Conservation (phyloP, 73 alveolate species). For the Paramecium octaurelia region DNA sequence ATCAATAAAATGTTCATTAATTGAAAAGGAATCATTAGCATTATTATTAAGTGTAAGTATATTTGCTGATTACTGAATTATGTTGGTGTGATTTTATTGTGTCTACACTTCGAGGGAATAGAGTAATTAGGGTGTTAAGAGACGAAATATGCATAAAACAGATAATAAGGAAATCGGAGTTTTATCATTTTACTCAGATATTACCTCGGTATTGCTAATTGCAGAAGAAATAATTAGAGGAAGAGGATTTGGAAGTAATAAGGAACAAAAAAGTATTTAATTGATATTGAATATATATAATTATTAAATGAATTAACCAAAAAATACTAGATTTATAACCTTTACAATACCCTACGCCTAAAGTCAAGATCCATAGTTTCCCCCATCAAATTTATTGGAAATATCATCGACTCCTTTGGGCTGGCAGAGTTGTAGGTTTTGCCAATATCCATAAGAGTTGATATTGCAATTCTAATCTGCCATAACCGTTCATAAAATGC, state of each 20-base stretch:
- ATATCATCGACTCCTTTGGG: slow-evolving; percentile 38
- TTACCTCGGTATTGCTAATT: not conserved
- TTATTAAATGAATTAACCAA: slow-evolving; percentile 3
- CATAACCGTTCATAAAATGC: slow-evolving; percentile 32
- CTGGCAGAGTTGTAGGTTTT: slow-evolving; percentile 65
- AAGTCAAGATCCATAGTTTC: slow-evolving; percentile 18
- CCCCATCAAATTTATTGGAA: slow-evolving; percentile 27
- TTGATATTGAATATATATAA: not conserved
- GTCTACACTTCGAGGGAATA: not conserved
- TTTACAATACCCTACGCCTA: not conserved
- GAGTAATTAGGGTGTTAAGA: not conserved
- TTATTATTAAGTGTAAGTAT: not conserved
- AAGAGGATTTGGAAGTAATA: not conserved
- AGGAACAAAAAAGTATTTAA: not conserved
- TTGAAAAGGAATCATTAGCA: not conserved
- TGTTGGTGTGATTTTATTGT: not conserved
- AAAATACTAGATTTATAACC: not conserved
- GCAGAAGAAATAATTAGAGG: not conserved
- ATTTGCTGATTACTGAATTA: not conserved
- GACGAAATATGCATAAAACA: not conserved
- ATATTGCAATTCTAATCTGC: slow-evolving; percentile 56
- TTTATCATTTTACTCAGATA: not conserved
- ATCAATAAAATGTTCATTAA: not conserved
- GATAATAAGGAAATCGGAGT: not conserved
- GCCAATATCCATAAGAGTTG: slow-evolving; percentile 69